These are phyloP conservation scores for Lactarius evosmus DNA, from an alignment of 768 basidiomycete species.

Conservation along the genomic window DNA sequence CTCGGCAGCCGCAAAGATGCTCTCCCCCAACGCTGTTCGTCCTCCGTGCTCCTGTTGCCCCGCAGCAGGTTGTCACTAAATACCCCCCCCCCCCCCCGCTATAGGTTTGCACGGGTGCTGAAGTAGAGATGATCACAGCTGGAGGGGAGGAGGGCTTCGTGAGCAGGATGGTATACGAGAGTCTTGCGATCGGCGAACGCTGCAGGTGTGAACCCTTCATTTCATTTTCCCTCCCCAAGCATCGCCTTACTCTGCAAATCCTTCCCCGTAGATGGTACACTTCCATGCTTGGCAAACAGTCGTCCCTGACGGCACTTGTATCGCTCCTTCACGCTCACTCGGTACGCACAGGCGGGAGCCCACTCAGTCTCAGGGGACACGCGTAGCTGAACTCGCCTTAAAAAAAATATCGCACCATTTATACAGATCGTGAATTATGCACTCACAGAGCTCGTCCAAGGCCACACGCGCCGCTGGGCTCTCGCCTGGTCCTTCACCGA, in stretches of 20 bases:
- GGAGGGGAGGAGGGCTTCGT: slow-evolving; percentile 89
- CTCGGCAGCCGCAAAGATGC: slow-evolving; percentile 61
- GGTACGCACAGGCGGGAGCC: slow-evolving; percentile 34
- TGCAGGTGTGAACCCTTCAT: slow-evolving; percentile 52
- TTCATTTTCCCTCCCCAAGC: background rate
- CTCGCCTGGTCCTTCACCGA: slow-evolving; percentile 79
- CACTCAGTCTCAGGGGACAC: background rate
- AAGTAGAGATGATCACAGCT: slow-evolving; percentile 82
- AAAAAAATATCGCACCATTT: background rate
- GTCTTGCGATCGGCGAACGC: slow-evolving; percentile 43
- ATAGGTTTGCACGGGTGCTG: slow-evolving; percentile 83
- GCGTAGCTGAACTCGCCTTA: background rate
- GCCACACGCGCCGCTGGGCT: slow-evolving; percentile 89
- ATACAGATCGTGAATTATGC: slow-evolving; percentile 82
- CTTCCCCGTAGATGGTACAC: slow-evolving; percentile 74
- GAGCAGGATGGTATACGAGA: slow-evolving; percentile 71
- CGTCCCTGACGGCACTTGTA: slow-evolving; percentile 65
- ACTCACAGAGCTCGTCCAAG: slow-evolving; percentile 78
- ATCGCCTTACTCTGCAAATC: background rate
- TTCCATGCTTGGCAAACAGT: slow-evolving; percentile 85
- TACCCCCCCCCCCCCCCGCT: background rate
- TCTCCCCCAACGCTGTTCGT: slow-evolving; percentile 67
- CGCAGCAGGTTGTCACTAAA: background rate
- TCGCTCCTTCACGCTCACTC: slow-evolving; percentile 45
- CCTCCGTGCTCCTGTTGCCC: background rate